Conservation (phyloP, 208 protist species). For the Porcisia deanei region DNA sequence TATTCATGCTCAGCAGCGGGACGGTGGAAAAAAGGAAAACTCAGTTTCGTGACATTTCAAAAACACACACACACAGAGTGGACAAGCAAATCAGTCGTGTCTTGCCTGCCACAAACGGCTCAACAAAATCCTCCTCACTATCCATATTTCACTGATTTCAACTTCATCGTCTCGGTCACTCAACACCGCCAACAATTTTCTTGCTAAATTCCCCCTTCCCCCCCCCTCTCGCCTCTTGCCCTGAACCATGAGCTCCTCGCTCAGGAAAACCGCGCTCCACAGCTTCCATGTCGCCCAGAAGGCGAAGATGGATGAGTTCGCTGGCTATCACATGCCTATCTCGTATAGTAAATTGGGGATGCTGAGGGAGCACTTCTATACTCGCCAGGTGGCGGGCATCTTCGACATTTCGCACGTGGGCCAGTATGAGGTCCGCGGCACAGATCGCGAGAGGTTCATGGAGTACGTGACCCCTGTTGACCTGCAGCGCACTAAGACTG, state of each 20-base stretch:
- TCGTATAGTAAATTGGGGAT: constrained; percentile 87
- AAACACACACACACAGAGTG: too few relatives aligned
- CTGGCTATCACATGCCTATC: constrained; percentile 97
- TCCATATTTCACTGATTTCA: too few relatives aligned
- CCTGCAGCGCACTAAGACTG: constrained; percentile 45
- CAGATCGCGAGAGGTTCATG: constrained; percentile 92
- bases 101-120: too few relatives aligned
- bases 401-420: constrained; percentile 99
- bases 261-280: constrained; percentile 82
- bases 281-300: constrained; percentile 79
- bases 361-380: constrained; percentile 91
- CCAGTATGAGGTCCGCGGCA: constrained; percentile 90
- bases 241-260: constrained; percentile 36
- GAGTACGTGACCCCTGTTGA: constrained; percentile 92
- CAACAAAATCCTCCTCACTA: too few relatives aligned
- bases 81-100: too few relatives aligned
- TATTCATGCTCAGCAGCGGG: too few relatives aligned
- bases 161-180: too few relatives aligned
- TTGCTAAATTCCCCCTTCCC: constrained; percentile 6
- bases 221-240: neutral
- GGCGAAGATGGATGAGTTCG: constrained; percentile 95
- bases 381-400: constrained; percentile 79
- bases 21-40: too few relatives aligned
- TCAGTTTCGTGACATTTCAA: too few relatives aligned
- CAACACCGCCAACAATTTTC: neutral